A percentile compares a stretch with the other conserved stretches of the same genome.
Evolutionary conservation across 1,139 yeast genomes (phyloP).

Genomic region (Wickerhamomyces sp.): DNA sequence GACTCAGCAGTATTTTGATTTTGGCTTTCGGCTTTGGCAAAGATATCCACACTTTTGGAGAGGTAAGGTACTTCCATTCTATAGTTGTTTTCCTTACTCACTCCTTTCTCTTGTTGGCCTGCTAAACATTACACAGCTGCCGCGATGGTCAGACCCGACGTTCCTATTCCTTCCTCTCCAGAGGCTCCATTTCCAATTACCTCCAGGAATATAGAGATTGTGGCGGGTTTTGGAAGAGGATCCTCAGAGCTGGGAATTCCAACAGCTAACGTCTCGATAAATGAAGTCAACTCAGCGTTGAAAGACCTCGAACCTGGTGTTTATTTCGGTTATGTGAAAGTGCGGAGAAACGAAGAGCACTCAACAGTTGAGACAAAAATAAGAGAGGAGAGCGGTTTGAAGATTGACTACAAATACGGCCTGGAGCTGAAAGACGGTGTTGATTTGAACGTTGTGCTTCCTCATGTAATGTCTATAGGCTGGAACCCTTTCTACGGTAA

Average conservation of each 20-base stretch:
- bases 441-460: constrained; percentile 44
- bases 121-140: too few relatives aligned
- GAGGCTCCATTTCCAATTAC: constrained; percentile 62
- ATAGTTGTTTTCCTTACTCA: too few relatives aligned
- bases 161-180: constrained; percentile 43
- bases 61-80: too few relatives aligned
- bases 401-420: constrained; percentile 63
- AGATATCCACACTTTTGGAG: too few relatives aligned
- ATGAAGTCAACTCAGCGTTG: constrained; percentile 32
- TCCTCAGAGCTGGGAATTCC: constrained; percentile 92
- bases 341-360: constrained; percentile 14
- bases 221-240: constrained; percentile 94
- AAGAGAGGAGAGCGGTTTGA: constrained; percentile 28
- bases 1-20: too few relatives aligned
- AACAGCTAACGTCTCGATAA: constrained; percentile 84
- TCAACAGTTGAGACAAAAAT: constrained; percentile 12
- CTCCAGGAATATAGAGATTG: constrained; percentile 46
- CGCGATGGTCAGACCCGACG: constrained; percentile 23
- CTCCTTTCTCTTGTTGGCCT: too few relatives aligned
- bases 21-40: too few relatives aligned
- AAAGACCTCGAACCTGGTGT: constrained; percentile 69
- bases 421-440: constrained; percentile 33
- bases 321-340: constrained; percentile 77
- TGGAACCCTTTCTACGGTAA: constrained; percentile 93
- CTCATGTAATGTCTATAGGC: constrained; percentile 95